Percentiles rank a stretch among this genome's conserved stretches.
phyloP scores from a whole-genome alignment of 495 filamentous ascomycete genomes.

The Hypoxylon rickii region DNA sequence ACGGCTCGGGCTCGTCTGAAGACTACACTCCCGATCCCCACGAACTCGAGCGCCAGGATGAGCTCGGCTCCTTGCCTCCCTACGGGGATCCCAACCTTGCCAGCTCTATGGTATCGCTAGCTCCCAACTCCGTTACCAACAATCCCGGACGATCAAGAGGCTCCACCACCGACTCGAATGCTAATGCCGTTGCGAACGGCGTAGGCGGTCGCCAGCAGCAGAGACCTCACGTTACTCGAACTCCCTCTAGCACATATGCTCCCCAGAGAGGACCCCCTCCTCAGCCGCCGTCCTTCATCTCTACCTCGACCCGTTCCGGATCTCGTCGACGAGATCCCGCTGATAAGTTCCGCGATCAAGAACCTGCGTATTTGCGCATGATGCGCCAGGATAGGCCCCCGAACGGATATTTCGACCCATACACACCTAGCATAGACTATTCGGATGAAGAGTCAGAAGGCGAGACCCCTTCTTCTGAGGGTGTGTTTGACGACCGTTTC shows the following conservation, averaged over 20 bases:
- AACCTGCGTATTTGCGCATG: conserved; percentile 53
- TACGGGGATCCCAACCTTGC: conserved; percentile 44
- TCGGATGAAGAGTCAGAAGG: conserved; percentile 86
- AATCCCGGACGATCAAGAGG: conserved; percentile 42
- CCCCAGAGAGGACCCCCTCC: conserved; percentile 47
- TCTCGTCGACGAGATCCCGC: conserved; percentile 79
- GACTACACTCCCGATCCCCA: conserved; percentile 57
- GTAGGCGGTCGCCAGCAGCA: conserved; percentile 25
- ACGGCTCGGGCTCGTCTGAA: conserved; percentile 66
- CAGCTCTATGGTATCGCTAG: conserved; percentile 43
- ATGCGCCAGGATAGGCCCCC: conserved; percentile 62
- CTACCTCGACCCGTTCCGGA: conserved; percentile 64
- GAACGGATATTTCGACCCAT: conserved; percentile 77
- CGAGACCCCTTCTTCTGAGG: conserved; percentile 79
- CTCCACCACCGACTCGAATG: neutral
- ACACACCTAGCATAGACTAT: conserved; percentile 66
- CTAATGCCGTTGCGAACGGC: conserved; percentile 31
- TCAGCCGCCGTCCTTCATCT: conserved; percentile 37
- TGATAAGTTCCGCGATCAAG: conserved; percentile 61
- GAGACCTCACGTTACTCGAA: conserved; percentile 42
- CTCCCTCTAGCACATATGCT: conserved; percentile 56
- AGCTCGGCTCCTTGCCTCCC: conserved; percentile 47
- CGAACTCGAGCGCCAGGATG: conserved; percentile 53
- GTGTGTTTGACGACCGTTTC: conserved; percentile 79
- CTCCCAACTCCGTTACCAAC: conserved; percentile 47